phyloP scores from a whole-genome alignment of 148 eudicot genomes.

The Rhododendron vialii region DNA sequence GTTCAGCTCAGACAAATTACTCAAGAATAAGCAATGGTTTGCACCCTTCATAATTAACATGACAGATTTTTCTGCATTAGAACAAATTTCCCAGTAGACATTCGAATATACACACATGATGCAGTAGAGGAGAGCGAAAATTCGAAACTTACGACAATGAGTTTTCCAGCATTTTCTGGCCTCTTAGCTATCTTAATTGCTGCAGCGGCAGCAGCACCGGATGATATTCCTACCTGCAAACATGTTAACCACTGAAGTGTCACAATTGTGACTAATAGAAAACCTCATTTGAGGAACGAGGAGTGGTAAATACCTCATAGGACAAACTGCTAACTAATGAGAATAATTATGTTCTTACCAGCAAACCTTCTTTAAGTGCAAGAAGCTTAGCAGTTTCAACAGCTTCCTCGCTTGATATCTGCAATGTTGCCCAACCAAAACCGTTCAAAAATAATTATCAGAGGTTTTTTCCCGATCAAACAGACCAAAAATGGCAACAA shows the following conservation, averaged over 20 bases:
- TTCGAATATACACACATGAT: neutral
- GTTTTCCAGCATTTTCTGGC: slow-evolving; percentile 83
- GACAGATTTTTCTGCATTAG: no score
- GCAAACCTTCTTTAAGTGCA: slow-evolving; percentile 47
- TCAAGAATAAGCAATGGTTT: no score
- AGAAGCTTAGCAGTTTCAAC: slow-evolving; percentile 42
- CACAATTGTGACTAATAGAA: neutral
- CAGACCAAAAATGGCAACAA: neutral
- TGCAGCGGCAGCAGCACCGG: slow-evolving; percentile 83
- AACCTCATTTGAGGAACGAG: neutral
- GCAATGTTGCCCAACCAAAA: neutral
- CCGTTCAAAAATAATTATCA: neutral
- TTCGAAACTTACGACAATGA: slow-evolving; percentile 67
- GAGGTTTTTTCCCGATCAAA: neutral
- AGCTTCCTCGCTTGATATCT: slow-evolving; percentile 44
- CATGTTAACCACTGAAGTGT: neutral
- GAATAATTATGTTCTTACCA: slow-evolving; percentile 21
- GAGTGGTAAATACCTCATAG: neutral
- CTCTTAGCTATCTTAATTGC: slow-evolving; percentile 67
- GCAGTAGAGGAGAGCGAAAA: neutral
- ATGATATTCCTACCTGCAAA: slow-evolving; percentile 75
- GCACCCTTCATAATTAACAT: no score
- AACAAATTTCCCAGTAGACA: no score
- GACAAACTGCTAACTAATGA: neutral
- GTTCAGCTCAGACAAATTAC: neutral